phyloP scores from a whole-genome alignment of 768 basidiomycete genomes.

The Phlebiopsis flavidoalba region DNA sequence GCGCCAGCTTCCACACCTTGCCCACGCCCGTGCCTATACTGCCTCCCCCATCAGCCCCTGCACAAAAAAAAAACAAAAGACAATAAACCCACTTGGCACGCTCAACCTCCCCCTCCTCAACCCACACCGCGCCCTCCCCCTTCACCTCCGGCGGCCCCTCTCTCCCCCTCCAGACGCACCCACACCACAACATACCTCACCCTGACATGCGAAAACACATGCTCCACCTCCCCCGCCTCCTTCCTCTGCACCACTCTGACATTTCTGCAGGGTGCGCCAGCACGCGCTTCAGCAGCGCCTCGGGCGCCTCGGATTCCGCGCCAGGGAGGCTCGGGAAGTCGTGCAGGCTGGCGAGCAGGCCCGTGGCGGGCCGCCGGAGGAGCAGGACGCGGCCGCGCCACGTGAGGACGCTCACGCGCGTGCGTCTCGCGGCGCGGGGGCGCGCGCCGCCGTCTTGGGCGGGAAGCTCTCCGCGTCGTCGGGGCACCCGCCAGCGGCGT shows the following conservation, averaged over 20 bases:
- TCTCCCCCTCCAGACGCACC: slow-evolving; percentile 60
- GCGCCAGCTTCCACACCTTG: slow-evolving; percentile 66
- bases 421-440: slow-evolving; percentile 77
- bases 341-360: slow-evolving; percentile 83
- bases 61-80: background rate
- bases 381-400: slow-evolving; percentile 64
- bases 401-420: slow-evolving; percentile 86
- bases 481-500: slow-evolving; percentile 52
- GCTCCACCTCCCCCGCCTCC: slow-evolving; percentile 61
- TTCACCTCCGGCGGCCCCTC: slow-evolving; percentile 32
- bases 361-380: slow-evolving; percentile 72
- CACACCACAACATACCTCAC: slow-evolving; percentile 80
- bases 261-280: background rate
- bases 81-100: slow-evolving; percentile 53
- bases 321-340: slow-evolving; percentile 76
- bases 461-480: slow-evolving; percentile 66
- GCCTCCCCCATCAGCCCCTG: slow-evolving; percentile 11
- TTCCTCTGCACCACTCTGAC: slow-evolving; percentile 41
- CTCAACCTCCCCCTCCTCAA: slow-evolving; percentile 46
- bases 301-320: slow-evolving; percentile 34
- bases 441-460: slow-evolving; percentile 80
- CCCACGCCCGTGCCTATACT: slow-evolving; percentile 72
- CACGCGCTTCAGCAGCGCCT: slow-evolving; percentile 24
- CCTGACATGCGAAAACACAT: slow-evolving; percentile 86
- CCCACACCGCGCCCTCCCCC: slow-evolving; percentile 40